phyloP scores from a whole-genome alignment of 192 early-diverging fungal genomes.

The Linnemannia hyalina region DNA sequence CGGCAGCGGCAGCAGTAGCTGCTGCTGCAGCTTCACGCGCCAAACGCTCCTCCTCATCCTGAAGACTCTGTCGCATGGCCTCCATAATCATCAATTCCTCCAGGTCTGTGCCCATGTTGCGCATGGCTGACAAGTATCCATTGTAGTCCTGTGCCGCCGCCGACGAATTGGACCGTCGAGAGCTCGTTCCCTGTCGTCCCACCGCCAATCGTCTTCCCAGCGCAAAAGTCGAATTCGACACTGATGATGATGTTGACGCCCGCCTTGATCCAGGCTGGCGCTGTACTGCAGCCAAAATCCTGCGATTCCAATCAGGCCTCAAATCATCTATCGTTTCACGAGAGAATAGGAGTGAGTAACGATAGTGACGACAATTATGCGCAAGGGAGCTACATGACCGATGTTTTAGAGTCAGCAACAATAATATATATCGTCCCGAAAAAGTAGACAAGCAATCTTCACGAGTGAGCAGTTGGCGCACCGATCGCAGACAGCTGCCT shows the following conservation, averaged over 20 bases:
- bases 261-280: constrained; percentile 59
- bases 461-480: not conserved
- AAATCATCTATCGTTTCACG: constrained; percentile 68
- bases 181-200: constrained; percentile 31
- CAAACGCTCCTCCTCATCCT: constrained; percentile 68
- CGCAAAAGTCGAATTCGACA: constrained; percentile 44
- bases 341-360: not conserved
- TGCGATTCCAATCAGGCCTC: constrained; percentile 75
- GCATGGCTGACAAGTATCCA: constrained; percentile 74
- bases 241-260: constrained; percentile 50
- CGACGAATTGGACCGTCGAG: constrained; percentile 44
- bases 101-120: constrained; percentile 83
- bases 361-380: not conserved
- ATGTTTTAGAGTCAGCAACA: not conserved
- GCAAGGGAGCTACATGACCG: not conserved
- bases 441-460: not conserved
- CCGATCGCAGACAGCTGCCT: not conserved
- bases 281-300: constrained; percentile 55
- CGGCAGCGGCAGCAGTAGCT: not conserved
- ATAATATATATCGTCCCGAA: not conserved
- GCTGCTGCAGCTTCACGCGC: constrained; percentile 55
- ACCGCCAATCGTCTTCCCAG: constrained; percentile 43
- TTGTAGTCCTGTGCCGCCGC: constrained; percentile 68
- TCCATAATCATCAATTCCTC: constrained; percentile 96
- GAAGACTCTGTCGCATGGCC: constrained; percentile 84